A percentile compares a stretch with the other conserved stretches of the same genome.
Conservation (phyloP, 1,139 yeast species). For the Saccharomycopsis hybrid region DNA sequence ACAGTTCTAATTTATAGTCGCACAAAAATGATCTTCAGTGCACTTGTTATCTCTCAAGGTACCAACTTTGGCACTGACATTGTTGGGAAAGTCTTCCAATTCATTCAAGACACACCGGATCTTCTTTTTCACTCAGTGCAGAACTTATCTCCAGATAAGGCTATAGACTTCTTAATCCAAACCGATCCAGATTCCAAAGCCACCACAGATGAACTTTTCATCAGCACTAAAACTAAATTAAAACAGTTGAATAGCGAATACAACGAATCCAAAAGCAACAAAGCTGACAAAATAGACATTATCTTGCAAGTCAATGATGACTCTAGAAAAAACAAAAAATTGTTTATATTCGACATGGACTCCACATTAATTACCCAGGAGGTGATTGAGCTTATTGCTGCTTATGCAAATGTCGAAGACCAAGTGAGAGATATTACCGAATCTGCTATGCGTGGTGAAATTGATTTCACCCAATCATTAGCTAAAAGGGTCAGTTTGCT, state of each 20-base stretch:
- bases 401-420: conserved; percentile 68
- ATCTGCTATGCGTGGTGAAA: conserved; percentile 94
- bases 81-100: conserved; percentile 13
- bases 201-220: conserved; percentile 19
- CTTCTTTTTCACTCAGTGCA: conserved; percentile 13
- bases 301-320: conserved; percentile 38
- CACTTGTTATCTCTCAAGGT: conserved; percentile 28
- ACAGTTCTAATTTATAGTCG: no score
- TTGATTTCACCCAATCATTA: conserved; percentile 83
- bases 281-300: conserved; percentile 34
- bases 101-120: conserved; percentile 5
- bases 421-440: conserved; percentile 80
- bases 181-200: conserved; percentile 7
- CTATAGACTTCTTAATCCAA: conserved; percentile 20
- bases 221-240: conserved; percentile 24
- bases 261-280: conserved; percentile 18
- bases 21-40: conserved; percentile 12
- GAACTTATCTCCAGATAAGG: conserved; percentile 18
- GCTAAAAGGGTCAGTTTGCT: conserved; percentile 67
- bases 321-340: conserved; percentile 45
- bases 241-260: conserved; percentile 22
- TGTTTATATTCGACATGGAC: conserved; percentile 95
- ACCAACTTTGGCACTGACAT: conserved; percentile 21
- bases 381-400: conserved; percentile 92
- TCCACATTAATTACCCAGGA: conserved; percentile 94